Evolutionary conservation across 1,284 basidiomycete species (phyloP), one percentile per base, ranked within the genome.

Genomic region (Uromyces viciae-fabae): DNA sequence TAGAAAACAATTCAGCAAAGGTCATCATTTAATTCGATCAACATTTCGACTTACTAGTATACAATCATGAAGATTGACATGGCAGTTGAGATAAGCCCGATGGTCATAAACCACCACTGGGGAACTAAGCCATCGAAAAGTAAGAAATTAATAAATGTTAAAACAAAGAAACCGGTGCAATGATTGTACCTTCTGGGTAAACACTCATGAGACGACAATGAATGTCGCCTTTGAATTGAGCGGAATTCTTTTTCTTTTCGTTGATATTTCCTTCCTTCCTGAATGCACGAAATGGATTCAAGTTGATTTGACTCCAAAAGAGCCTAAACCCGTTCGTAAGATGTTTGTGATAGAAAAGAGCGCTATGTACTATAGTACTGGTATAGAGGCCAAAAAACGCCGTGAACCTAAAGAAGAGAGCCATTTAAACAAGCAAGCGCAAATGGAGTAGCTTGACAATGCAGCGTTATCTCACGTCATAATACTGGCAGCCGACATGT

Each of bases 341-440:
- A 69, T 88, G 86, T 31, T 85, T 85, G 1, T 87, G 85, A 84
- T 88, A 87, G 83, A 86, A 88, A 3, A 88, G 84, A 62, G 85
- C 75, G 14, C 86, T 84, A 75, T 88, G 87, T 0, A 85, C 83
- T 31, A 88, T 71, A 5, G 86, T 85, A 9, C 85, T 85, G 54
- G 90, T 82, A 73, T 86, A 86, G 11, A 84, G 79, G 8, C 84
- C 86, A 75, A 87, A 86, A 82, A 84, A 86, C 31, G 77, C 82
- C 56, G 84, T 83, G 84, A 85, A 87, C 84, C 85, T n/a, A 84
- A 17, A 85, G 84, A 15, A 82, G 77, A 83, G 85, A 84, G 82
- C 82, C 85, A 0, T 14, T 38, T 84, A 85, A 82, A 86, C 31
- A 74, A 28, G 9, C 8, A 22, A 31, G 15, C 64, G 25, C 28